Base-by-base conservation (phyloP, 352 stramenopile species). In the Pythium sukuiense region DNA sequence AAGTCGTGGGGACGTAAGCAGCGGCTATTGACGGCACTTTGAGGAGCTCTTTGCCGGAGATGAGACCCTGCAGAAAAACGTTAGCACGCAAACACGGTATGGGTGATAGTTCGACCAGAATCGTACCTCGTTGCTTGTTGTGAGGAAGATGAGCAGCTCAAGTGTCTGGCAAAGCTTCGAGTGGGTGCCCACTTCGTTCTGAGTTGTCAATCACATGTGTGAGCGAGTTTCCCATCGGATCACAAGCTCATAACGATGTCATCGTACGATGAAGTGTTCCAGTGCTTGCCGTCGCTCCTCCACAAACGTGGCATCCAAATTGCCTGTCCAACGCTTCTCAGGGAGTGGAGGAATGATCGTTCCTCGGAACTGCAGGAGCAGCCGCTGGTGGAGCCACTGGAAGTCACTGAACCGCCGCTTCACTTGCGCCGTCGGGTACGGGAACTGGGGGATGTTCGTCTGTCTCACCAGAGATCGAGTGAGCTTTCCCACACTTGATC, bases 331-430 rank as follows among this genome's bases (percentile, higher is more conserved):
- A 54, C 86, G 78, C 57, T 96, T 97, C 49, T 93, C 87, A 13
- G 89, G 90, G 3, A 97, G 77, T 16, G 89, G 90, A 6, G 90
- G 90, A 43, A 97, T 93, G 70, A 96, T 95, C 16, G 87, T 94
- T 29, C 87, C 87, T 77, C 83, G 85, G 76, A 92, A 96, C 39
- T 87, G 74, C 64, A 85, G 76, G 14, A 89, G 59, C 29, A 97
- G 67, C 7, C 90, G 80, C 58, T 93, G 72, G 33, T 96, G 90
- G 7, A 96, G 79, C 90, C 90, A 97, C 59, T 93, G 84, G 52
- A 97, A 96, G 70, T 97, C 90, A 58, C 85, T 95, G 66, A 95
- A 97, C 13, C 90, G 80, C 9, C 90, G 78, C 53, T 90, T 90
- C 32, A 97, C 87, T 88, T 93, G 85, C 29, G 80, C 83, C 7